phyloP scores from a whole-genome alignment of 257 asterid genomes.

The Pogostemon cablin region DNA sequence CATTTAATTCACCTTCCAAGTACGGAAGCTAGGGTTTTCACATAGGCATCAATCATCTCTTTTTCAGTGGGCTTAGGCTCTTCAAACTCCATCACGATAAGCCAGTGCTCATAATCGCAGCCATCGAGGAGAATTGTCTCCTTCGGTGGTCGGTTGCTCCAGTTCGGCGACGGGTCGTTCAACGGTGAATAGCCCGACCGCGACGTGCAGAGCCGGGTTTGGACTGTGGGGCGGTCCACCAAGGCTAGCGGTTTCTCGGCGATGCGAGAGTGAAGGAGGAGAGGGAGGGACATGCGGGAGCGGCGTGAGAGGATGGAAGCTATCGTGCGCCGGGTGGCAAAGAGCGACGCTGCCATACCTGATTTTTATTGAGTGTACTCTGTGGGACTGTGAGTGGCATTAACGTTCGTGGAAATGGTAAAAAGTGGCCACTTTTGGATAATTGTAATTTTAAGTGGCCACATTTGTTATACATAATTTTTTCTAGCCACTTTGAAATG shows the following conservation, averaged over 20 bases:
- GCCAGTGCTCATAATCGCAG: constrained; percentile 97
- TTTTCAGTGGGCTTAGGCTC: constrained; percentile 75
- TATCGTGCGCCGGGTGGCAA: constrained; percentile 68
- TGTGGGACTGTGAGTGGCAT: too few relatives aligned
- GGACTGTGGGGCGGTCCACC: constrained; percentile 27
- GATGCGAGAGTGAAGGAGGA: constrained; percentile 37
- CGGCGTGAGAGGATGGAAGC: constrained; percentile 58
- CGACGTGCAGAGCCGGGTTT: constrained; percentile 60
- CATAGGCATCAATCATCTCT: constrained; percentile 78
- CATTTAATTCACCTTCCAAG: constrained; percentile 62
- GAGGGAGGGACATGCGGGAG: constrained; percentile 46
- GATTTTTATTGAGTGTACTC: background rate
- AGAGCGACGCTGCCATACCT: constrained; percentile 58
- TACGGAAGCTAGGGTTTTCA: constrained; percentile 79
- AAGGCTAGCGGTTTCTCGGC: constrained; percentile 22
- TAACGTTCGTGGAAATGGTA: too few relatives aligned
- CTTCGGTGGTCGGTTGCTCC: constrained; percentile 98
- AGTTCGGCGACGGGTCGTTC: constrained; percentile 94
- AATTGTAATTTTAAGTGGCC: too few relatives aligned
- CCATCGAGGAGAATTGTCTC: constrained; percentile 90
- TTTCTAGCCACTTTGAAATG: too few relatives aligned
- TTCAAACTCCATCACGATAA: constrained; percentile 78
- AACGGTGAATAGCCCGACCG: constrained; percentile 82
- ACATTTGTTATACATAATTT: too few relatives aligned
- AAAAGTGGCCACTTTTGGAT: too few relatives aligned